These are phyloP conservation scores for Metschnikowia colocasiae DNA, from an alignment of 805 yeast genomes.

Conservation along the genomic window DNA sequence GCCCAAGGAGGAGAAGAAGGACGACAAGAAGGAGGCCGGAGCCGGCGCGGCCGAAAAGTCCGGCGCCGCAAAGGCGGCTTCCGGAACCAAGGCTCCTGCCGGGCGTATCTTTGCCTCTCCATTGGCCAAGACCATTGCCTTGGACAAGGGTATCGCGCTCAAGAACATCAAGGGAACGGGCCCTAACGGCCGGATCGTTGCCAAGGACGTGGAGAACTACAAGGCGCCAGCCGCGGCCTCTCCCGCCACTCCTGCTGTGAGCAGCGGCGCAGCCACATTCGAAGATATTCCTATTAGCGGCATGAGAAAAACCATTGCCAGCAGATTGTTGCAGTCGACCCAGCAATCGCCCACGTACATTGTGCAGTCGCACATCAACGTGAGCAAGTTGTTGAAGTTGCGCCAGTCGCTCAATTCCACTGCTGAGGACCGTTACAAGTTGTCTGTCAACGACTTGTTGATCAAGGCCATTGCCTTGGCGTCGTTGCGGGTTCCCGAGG, in stretches of 20 bases:
- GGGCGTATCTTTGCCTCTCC: slow-evolving; percentile 92
- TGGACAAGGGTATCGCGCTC: slow-evolving; percentile 85
- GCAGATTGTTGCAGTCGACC: slow-evolving; percentile 82
- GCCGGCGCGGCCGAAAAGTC: slow-evolving; percentile 31
- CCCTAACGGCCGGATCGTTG: slow-evolving; percentile 91
- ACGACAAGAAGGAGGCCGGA: slow-evolving; percentile 21
- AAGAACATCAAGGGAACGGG: slow-evolving; percentile 88
- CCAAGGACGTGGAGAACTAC: slow-evolving; percentile 80
- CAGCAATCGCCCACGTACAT: slow-evolving; percentile 88
- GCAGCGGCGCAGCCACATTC: slow-evolving; percentile 56
- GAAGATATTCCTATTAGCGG: slow-evolving; percentile 81
- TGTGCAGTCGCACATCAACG: slow-evolving; percentile 83
- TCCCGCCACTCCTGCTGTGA: slow-evolving; percentile 33
- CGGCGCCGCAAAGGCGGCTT: slow-evolving; percentile 24
- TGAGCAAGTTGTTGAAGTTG: slow-evolving; percentile 84
- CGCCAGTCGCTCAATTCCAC: slow-evolving; percentile 84
- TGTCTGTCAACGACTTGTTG: slow-evolving; percentile 91
- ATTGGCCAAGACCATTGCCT: slow-evolving; percentile 86
- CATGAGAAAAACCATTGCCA: slow-evolving; percentile 93
- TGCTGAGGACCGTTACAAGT: slow-evolving; percentile 81
- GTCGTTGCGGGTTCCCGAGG: slow-evolving; percentile 84
- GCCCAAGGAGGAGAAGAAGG: slow-evolving; percentile 24
- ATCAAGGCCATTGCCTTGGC: slow-evolving; percentile 95
- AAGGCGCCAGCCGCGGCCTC: slow-evolving; percentile 43
- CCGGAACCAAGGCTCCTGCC: slow-evolving; percentile 33